Conservation (phyloP, 2,329 filamentous ascomycete genomes). For the Neospermospora avenae region DNA sequence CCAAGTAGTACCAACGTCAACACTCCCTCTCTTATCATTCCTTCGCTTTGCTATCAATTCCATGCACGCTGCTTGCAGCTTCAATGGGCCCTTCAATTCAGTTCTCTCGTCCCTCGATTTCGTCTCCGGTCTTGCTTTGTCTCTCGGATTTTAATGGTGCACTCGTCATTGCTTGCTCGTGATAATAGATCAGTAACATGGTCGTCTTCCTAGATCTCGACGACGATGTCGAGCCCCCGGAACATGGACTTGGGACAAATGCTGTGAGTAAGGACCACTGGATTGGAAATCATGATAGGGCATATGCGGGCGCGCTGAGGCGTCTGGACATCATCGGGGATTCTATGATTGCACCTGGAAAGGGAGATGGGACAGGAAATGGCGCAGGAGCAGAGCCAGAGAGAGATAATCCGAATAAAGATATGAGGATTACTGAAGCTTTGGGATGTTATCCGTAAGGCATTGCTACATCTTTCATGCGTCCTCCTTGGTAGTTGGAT, state of each 20-base stretch:
- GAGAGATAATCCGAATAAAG: slow-evolving; percentile 44
- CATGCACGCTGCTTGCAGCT: slow-evolving; percentile 22
- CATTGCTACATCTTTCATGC: slow-evolving; percentile 37
- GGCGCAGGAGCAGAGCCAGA: slow-evolving; percentile 2
- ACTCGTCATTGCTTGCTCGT: background rate
- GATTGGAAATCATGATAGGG: slow-evolving; percentile 8
- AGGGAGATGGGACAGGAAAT: slow-evolving; percentile 2
- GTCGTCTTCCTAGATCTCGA: slow-evolving; percentile 36
- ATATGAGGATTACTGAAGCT: slow-evolving; percentile 57
- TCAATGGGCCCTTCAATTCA: slow-evolving; percentile 28
- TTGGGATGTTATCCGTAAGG: slow-evolving; percentile 66
- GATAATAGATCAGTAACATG: slow-evolving; percentile 22
- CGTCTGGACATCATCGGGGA: slow-evolving; percentile 13
- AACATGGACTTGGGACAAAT: slow-evolving; percentile 1
- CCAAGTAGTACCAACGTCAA: slow-evolving; percentile 7
- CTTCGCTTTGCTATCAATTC: slow-evolving; percentile 1
- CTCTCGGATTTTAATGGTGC: background rate
- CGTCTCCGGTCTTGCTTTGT: slow-evolving; percentile 16
- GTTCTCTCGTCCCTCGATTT: slow-evolving; percentile 24
- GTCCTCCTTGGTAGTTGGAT: background rate
- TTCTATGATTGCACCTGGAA: background rate
- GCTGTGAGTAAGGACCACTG: slow-evolving; percentile 2
- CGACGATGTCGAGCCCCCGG: slow-evolving; percentile 33
- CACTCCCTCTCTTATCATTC: slow-evolving; percentile 1
- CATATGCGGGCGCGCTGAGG: slow-evolving; percentile 11